These are phyloP conservation scores for Fusarium nodosum DNA, from an alignment of 2,329 filamentous ascomycete genomes.

Conservation along the genomic window DNA sequence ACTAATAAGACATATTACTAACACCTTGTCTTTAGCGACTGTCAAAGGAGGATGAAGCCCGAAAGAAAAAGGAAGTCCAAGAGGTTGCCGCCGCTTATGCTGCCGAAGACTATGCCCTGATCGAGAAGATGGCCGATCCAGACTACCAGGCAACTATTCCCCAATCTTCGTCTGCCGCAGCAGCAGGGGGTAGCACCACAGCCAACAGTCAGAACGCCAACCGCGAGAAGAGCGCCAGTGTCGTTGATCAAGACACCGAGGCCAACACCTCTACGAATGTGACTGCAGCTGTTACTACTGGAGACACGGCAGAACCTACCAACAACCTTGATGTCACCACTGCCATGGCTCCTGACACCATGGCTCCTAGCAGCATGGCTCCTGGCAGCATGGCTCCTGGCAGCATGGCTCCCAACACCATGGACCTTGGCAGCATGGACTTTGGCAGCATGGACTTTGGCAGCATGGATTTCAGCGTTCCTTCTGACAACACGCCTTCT, in stretches of 20 bases:
- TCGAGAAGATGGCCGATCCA: not conserved
- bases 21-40: slow-evolving; percentile 10
- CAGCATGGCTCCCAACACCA: not conserved
- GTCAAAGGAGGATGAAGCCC: not conserved
- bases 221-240: not conserved
- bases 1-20: not conserved
- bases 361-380: no score
- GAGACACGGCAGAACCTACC: not conserved
- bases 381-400: not conserved
- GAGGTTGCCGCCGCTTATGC: not conserved
- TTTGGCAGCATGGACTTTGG: not conserved
- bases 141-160: not conserved
- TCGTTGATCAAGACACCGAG: not conserved
- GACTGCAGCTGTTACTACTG: no score
- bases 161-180: not conserved
- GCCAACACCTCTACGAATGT: not conserved
- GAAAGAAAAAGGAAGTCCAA: not conserved
- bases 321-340: not conserved
- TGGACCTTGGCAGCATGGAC: not conserved
- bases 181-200: not conserved
- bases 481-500: not conserved
- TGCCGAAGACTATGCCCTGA: not conserved
- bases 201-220: not conserved
- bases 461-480: not conserved
- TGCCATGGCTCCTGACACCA: no score